Percentiles rank a stretch among this genome's conserved stretches.
Evolutionary conservation across 225 moss, liverwort and hornwort species (phyloP).

Genomic region (Physcomitrellopsis africana): DNA sequence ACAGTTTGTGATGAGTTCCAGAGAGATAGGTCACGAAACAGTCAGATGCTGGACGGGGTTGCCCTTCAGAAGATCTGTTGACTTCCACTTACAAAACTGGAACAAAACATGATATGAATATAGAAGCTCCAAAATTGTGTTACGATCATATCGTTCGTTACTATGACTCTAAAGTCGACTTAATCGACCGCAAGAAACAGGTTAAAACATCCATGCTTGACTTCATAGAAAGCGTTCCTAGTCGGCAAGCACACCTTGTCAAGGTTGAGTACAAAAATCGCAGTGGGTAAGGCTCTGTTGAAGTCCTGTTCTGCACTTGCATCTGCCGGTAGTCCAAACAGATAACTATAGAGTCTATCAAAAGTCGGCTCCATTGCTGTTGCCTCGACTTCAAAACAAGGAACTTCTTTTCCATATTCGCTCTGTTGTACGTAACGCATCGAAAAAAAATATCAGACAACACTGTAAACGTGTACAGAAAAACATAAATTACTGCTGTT

Average conservation of each 20-base stretch:
- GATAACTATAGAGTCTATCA: constrained; percentile 72
- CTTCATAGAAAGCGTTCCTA: constrained; percentile 22
- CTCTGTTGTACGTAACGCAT: constrained; percentile 48
- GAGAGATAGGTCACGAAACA: background rate
- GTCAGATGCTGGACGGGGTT: constrained; percentile 8
- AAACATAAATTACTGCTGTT: background rate
- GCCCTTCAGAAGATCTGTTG: background rate
- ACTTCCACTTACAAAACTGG: background rate
- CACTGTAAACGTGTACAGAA: constrained; percentile 3
- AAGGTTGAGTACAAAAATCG: constrained; percentile 83
- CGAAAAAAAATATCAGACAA: constrained; percentile 16
- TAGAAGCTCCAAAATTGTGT: background rate
- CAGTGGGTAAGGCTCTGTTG: constrained; percentile 83
- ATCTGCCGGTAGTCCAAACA: constrained; percentile 69
- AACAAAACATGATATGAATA: background rate
- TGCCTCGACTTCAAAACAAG: constrained; percentile 87
- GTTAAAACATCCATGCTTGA: constrained; percentile 11
- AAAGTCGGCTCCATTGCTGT: constrained; percentile 70
- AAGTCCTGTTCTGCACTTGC: constrained; percentile 43
- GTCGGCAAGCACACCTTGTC: constrained; percentile 62
- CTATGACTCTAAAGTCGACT: background rate
- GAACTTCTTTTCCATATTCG: constrained; percentile 85
- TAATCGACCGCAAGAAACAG: background rate
- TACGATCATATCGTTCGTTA: background rate
- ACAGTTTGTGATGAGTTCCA: constrained; percentile 12